A percentile compares a stretch with the other conserved stretches of the same genome.
phyloP scores from a whole-genome alignment of 306 rosid species.

The Acacia crassicarpa region DNA sequence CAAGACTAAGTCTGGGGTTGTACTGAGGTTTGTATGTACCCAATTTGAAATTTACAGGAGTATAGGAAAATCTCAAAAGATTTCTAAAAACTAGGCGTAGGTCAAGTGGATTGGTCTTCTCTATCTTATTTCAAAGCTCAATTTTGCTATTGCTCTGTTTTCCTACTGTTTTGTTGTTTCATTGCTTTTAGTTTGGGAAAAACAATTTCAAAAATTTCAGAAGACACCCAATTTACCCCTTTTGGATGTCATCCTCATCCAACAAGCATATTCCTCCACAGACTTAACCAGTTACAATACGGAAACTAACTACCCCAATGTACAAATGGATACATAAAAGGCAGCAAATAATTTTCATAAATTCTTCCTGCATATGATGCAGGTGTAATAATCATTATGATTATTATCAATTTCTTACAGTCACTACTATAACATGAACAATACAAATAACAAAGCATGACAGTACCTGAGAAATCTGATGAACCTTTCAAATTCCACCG shows the following conservation, averaged over 20 bases:
- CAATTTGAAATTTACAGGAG: no score
- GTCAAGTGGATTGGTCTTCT: not conserved
- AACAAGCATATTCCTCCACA: not conserved
- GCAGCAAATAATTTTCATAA: not conserved
- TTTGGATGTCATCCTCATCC: no score
- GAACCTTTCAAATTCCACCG: conserved; percentile 80
- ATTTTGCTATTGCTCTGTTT: not conserved
- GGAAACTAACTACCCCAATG: not conserved
- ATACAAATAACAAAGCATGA: conserved; percentile 18
- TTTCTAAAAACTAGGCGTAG: not conserved
- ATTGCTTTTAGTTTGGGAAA: not conserved
- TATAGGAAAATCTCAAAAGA: no score
- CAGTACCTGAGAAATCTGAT: conserved; percentile 71
- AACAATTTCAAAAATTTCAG: not conserved
- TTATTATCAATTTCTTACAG: not conserved
- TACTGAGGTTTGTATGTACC: not conserved
- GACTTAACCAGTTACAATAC: not conserved
- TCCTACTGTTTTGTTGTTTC: not conserved
- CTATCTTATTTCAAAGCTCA: not conserved
- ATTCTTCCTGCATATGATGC: not conserved
- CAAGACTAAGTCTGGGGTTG: not conserved
- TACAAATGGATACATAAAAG: not conserved
- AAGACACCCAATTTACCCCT: not conserved
- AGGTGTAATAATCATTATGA: not conserved
- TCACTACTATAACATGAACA: conserved; percentile 17